These are phyloP conservation scores for Wickerhamomyces sp. DNA, from an alignment of 1,139 yeast genomes.

Conservation along the genomic window DNA sequence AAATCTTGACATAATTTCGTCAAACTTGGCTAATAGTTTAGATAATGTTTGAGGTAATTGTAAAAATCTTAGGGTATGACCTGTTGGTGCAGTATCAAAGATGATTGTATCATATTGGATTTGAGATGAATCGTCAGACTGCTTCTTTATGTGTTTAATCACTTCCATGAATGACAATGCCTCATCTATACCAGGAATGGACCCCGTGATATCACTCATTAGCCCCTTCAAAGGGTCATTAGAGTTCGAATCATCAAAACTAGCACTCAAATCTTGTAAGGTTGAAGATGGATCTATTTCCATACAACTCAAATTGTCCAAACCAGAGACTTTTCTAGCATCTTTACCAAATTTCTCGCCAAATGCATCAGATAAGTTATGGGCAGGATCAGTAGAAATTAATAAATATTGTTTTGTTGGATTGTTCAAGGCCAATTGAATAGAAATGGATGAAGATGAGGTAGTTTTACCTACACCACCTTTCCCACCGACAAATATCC, in stretches of 20 bases:
- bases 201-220: slow-evolving; percentile 90
- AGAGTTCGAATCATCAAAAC: slow-evolving; percentile 41
- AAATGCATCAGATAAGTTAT: slow-evolving; percentile 93
- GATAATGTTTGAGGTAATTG: slow-evolving; percentile 91
- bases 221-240: slow-evolving; percentile 62
- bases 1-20: slow-evolving; percentile 77
- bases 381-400: slow-evolving; percentile 98
- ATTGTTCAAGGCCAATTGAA: slow-evolving; percentile 79
- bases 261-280: slow-evolving; percentile 77
- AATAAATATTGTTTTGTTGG: slow-evolving; percentile 78
- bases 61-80: slow-evolving; percentile 90
- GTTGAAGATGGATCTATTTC: slow-evolving; percentile 97
- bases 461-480: slow-evolving; percentile 99
- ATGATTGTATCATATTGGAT: slow-evolving; percentile 77
- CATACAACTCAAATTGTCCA: slow-evolving; percentile 89
- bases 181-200: slow-evolving; percentile 97
- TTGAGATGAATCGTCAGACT: slow-evolving; percentile 40
- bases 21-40: slow-evolving; percentile 79
- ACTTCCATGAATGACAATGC: slow-evolving; percentile 97
- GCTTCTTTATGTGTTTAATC: slow-evolving; percentile 89
- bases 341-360: slow-evolving; percentile 98
- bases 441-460: slow-evolving; percentile 91
- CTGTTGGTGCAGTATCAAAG: slow-evolving; percentile 98
- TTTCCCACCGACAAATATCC: slow-evolving; percentile 99
- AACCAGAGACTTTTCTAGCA: slow-evolving; percentile 88